Base-by-base conservation (phyloP, 495 filamentous ascomycete species). In the Chlorociboria aeruginascens region DNA sequence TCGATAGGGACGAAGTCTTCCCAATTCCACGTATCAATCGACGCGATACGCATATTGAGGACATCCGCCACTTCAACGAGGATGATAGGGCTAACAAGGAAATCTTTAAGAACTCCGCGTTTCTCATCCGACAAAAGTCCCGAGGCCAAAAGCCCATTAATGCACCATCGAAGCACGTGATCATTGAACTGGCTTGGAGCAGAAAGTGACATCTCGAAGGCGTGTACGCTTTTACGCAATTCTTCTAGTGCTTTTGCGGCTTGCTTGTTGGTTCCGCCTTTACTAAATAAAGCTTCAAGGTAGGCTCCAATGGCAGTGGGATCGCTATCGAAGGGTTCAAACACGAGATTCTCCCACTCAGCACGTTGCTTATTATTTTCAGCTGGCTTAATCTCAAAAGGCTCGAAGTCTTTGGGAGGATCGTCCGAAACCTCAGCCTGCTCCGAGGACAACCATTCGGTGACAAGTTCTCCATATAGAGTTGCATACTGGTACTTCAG, bases 21-120 rank as follows among this genome's bases (percentile, higher is more conserved):
- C 80, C 79, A 85, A n/a, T 61, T 60, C 81, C 81, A 85, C 16
- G 63, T 70, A 0, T 72, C 64, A 10, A 84, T 56, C 3, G 74
- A 63, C 0, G 74, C 66, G 38, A 82, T 69, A 10, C 80, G 67
- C 77, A 85, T 80, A 52, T 83, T 85, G 36, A 85, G 60, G 12
- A 85, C 79, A 56, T 85, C 79, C 1, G 70, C 70, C 4, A 85
- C 69, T 50, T 85, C 81, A 33, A 64, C 61, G 0, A 76, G 57
- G 11, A 84, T 75, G 17, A 72, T 63, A 0, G 68, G 56, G 48
- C 78, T 79, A 28, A 64, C 66, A 43, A 71, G 65, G 49, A 83
- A 81, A 45, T 83, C 79, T 49, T 72, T 74, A 34, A 84, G 54
- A 6, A 76, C 72, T 11, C 62, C 59, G 4, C 65, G 63, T 53